Evolutionary conservation across 1,284 basidiomycete species (phyloP), one percentile per base, ranked within the genome.

Genomic region (Sporisorium exsertum): DNA sequence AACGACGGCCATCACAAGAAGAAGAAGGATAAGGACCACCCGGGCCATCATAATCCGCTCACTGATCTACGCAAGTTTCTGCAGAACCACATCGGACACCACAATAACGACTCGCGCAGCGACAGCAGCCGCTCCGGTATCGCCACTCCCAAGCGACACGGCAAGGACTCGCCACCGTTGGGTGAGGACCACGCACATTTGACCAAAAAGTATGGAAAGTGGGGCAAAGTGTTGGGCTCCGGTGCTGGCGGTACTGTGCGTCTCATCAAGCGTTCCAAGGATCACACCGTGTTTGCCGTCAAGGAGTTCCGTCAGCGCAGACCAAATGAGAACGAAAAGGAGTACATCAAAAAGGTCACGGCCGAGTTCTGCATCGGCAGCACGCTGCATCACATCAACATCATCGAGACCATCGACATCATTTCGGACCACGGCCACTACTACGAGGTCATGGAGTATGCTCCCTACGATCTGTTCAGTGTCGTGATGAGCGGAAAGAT

Each of bases 401-500:
- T 99, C 86, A 99, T 99, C 86, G 91, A 97, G 87, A 99, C 97
- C 32, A 91, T 99, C 77, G 97, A 99, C 86, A 99, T 99, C 86
- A 94, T 99, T 75, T 93, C 92, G 69, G 96, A 99, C 87, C 93
- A 96, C 84, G 95, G 95, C 7, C 95, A 96, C 86, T 99, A 95
- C 87, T 99, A 84, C 69, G 82, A 85, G 47, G 84, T 85, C 29
- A 99, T 99, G 97, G 95, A 99, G 87, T 99, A 97, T 83, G 97
- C 97, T 1, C 96, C 97, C 16, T 97, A 92, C 86, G 97, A 99
- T 87, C 91, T 99, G 58, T 99, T 99, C 88, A 94, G 92, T 64
- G 95, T 99, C 82, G 97, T 99, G 88, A 99, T 99, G 97, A 96
- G 95, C 33, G 94, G 94, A 76, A 96, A 94, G 88, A 99, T 99